These are phyloP conservation scores for Physcomitrium patens DNA, from an alignment of 225 moss, liverwort and hornwort species.

Conservation along the genomic window DNA sequence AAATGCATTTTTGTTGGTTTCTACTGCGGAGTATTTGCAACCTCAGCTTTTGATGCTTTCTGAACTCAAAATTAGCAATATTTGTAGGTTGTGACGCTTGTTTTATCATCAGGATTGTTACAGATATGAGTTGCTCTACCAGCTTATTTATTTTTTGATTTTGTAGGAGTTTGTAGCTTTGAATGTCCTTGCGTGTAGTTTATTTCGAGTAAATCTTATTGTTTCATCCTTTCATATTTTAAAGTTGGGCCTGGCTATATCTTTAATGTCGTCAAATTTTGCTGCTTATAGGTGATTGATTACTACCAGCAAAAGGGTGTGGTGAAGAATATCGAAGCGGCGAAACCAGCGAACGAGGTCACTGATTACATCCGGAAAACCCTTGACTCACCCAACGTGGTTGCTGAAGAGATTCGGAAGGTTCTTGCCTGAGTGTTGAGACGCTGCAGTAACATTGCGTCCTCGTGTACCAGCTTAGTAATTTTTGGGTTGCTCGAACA, in stretches of 20 bases:
- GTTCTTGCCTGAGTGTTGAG: constrained; percentile 37
- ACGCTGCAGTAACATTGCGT: constrained; percentile 24
- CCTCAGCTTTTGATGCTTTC: no score
- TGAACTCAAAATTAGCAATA: no score
- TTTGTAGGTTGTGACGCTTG: no score
- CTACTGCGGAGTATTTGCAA: no score
- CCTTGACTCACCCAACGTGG: constrained; percentile 21
- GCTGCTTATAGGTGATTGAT: constrained; percentile 48
- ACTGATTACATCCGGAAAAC: no score
- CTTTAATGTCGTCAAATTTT: not conserved
- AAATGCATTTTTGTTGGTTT: not conserved
- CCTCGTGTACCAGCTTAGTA: constrained; percentile 33
- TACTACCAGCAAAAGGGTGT: constrained; percentile 73
- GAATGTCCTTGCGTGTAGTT: no score
- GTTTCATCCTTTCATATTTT: no score
- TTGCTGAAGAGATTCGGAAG: constrained; percentile 65
- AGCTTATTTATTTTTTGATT: no score
- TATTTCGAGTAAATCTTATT: no score
- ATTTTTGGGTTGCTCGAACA: constrained; percentile 38
- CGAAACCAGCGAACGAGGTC: constrained; percentile 38
- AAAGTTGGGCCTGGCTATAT: not conserved
- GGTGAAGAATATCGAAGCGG: constrained; percentile 70
- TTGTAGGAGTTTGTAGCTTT: no score
- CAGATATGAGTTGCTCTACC: no score
- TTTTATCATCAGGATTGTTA: no score